Conservation (phyloP, 2,329 filamentous ascomycete species). For the Orbilia ellipsospora region DNA sequence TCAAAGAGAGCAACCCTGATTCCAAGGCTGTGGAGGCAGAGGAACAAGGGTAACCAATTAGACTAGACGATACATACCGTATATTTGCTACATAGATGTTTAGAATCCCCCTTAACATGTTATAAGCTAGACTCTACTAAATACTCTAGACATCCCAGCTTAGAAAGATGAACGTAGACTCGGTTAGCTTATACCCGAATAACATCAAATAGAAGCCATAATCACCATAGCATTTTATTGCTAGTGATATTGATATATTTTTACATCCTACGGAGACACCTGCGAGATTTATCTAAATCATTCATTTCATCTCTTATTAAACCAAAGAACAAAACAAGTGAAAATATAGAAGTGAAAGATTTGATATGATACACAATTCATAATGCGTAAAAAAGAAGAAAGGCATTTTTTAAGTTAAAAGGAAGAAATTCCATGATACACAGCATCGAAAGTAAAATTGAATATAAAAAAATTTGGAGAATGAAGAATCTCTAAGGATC, state of each 20-base stretch:
- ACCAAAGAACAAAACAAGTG: constrained; percentile 21
- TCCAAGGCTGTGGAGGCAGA: background rate
- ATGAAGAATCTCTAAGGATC: background rate
- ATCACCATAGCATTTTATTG: too few relatives aligned
- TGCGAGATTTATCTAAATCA: constrained; percentile 2
- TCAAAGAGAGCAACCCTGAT: constrained; percentile 10
- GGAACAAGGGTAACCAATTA: too few relatives aligned
- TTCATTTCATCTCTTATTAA: constrained; percentile 16
- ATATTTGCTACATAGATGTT: too few relatives aligned
- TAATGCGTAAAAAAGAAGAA: constrained; percentile 11
- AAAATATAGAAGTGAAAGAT: constrained; percentile 33
- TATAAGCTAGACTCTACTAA: background rate
- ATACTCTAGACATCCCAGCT: too few relatives aligned
- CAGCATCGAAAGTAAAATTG: constrained; percentile 3
- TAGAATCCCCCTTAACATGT: background rate
- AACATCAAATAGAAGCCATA: too few relatives aligned
- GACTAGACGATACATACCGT: too few relatives aligned
- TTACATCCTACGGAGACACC: background rate
- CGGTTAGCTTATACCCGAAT: too few relatives aligned
- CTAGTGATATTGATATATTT: background rate
- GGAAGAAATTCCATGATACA: constrained; percentile 36
- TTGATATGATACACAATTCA: constrained; percentile 36
- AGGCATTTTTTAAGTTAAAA: constrained; percentile 11
- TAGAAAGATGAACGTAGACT: too few relatives aligned
- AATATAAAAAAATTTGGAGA: background rate